Conservation (phyloP, 805 yeast genomes). For the Starmerella powellii region DNA sequence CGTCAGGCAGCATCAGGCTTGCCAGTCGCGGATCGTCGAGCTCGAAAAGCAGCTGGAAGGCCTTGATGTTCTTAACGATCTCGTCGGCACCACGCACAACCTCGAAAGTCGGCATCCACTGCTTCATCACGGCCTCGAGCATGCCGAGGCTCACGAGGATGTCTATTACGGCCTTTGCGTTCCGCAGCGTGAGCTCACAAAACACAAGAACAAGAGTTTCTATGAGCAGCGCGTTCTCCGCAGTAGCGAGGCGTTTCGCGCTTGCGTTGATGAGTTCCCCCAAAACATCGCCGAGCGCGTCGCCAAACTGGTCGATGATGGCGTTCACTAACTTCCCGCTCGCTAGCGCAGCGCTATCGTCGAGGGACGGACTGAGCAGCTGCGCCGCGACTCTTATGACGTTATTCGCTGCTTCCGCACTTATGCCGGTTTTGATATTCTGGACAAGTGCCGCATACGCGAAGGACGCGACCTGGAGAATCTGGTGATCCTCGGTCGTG, state of each 20-base stretch:
- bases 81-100: constrained; percentile 66
- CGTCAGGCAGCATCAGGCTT: constrained; percentile 47
- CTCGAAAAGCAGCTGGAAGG: constrained; percentile 54
- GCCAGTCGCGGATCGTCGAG: constrained; percentile 45
- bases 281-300: constrained; percentile 31
- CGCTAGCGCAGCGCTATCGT: constrained; percentile 73
- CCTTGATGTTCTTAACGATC: constrained; percentile 53
- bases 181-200: constrained; percentile 52
- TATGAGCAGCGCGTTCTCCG: constrained; percentile 58
- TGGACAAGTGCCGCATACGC: constrained; percentile 50
- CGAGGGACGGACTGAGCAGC: constrained; percentile 55
- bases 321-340: constrained; percentile 58
- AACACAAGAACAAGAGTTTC: constrained; percentile 69
- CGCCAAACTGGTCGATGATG: constrained; percentile 42
- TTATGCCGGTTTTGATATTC: constrained; percentile 22
- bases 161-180: constrained; percentile 51
- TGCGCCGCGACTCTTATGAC: constrained; percentile 56
- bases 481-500: constrained; percentile 55
- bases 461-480: constrained; percentile 66
- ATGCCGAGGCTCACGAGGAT: constrained; percentile 43
- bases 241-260: constrained; percentile 49
- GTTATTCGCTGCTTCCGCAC: constrained; percentile 22
- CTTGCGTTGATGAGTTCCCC: constrained; percentile 62
- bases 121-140: constrained; percentile 47
- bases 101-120: constrained; percentile 78